Evolutionary conservation across 176 grass and related monocot genomes (phyloP), one percentile per base, ranked within the genome.

Genomic region (Dactylis glomerata): DNA sequence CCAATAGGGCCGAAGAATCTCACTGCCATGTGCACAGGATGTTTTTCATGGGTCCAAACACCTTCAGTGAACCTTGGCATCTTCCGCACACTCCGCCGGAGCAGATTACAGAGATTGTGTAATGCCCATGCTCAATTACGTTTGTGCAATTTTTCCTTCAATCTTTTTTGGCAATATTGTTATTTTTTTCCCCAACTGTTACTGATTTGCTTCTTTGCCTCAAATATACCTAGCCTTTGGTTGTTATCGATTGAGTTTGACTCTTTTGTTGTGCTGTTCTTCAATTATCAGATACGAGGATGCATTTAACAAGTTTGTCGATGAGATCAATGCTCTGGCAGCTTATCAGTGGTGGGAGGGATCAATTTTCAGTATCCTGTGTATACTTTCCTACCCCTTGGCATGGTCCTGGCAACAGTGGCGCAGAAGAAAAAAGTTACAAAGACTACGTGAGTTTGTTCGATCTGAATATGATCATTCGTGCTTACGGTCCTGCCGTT

Each of bases 281-380:
- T 78, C 37, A 26, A 37, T 44, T 87, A 19, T 73, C 85, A 92
- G 87, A 66, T 94, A 94, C 38, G 96, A 98, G 81, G 93, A 98
- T 83, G 93, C 96, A 80, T 98, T 93, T 85, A 95, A 93, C 80
- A 89, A 94, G 56, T 98, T 95, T 81, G 96, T 98, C 34, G 96
- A 98, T 82, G 96, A 98, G 64, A 92, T 98, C 45, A 98, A 98
- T 85, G 68, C 85, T 34, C 89, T 98, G 77, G 91, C 93, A 61
- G 89, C 96, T 34, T 98, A 98, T 93, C 89, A 98, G 59, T 98
- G 96, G 96, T 98, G 96, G 96, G 96, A 98, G 64, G 96, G 96
- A 82, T 92, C 96, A 73, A 82, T 98, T 42, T 88, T 87, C 54
- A 95, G 80, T 77, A 93, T 95, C 76, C 46, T 95, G 19, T 90